Base-by-base conservation (phyloP, 169 alveolate species). In the Cryptosporidium baileyi region DNA sequence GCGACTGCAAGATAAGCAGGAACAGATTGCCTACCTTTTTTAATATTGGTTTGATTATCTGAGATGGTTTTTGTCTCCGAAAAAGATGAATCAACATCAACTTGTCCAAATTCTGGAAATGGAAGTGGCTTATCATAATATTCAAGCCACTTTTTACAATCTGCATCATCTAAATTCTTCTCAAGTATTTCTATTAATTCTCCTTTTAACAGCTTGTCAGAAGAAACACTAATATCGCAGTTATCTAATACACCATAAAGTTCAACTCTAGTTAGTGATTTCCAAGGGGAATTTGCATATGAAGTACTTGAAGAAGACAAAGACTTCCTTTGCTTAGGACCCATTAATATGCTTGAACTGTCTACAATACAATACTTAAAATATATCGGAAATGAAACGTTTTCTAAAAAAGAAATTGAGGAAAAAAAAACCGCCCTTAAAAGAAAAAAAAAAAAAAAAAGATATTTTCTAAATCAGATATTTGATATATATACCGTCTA, bases 1-100 rank as follows among this genome's bases (percentile, higher is more conserved):
- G 81, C 81, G 49, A 65, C 54, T 15, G 62, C 81, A n/a, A 65
- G 26, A 49, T 65, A 65, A 9, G 81, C 81, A 0, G 81, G 81
- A 0, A 65, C 81, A 30, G 81, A 65, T 9, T 65, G 36, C 30
- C 81, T 45, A 8, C 57, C 80, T 24, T 24, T 63, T 22, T 57
- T 57, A 19, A 5, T 24, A 0, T 57, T 57, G 6, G 22, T 57
- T 30, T 30, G 34, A 57, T 30, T 57, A 13, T 11, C 80, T 26
- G n/a, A 22, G n/a, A 2, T 15, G 22, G 5, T 15, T 36, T 61
- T 38, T 36, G 13, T 61, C n/a, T 24, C 38, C 11, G 26, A 1
- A n/a, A n/a, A n/a, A n/a, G n/a, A n/a, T 22, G 54, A 15, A 3
- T 62, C 57, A 22, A 17, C 49, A 62, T 44, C 59, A n/a, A 47